Base-by-base conservation (phyloP, 2,329 filamentous ascomycete species). In the Aspergillus pseudotamarii region DNA sequence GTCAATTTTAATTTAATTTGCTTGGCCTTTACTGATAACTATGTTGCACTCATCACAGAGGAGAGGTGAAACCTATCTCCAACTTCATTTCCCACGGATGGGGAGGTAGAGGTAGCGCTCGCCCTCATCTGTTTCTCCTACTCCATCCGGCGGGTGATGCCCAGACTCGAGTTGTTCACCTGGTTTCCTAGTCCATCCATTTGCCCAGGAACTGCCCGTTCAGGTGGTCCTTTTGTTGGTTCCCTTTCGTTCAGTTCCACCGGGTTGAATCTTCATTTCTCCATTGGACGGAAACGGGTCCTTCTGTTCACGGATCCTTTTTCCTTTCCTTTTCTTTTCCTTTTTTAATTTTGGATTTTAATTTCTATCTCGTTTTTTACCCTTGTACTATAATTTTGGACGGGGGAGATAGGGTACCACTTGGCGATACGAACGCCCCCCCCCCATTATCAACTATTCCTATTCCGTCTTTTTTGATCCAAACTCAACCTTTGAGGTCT, bases 1-100 rank as follows among this genome's bases (percentile, higher is more conserved):
- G 30, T 32, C 45, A 59, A 59, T 59, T 43, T 50, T 4, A 28
- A 28, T 41, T 59, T 59, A 28, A 56, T 41, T 59, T 59, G 45
- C 45, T 41, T 14, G 48, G 34, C 28, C 32, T 41, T 19, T 41
- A 19, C 19, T 9, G 16, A 41, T 23, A 14, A 41, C 11, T 16
- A 43, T 59, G 45, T 51, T 51, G 28, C 48, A 51, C 19, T 51
- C n/a, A 19, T n/a, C 28, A 32, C 14, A 51, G 48, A 51, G 48
- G 28, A 36, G 38, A 41, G 6, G 16, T 51, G 28, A 51, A 23
- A 51, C 19, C 19, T 32, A 32, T 51, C 48, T 11, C 16, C 28
- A 32, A 26, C 11, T 12, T 32, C 48, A 51, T 51, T 51, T 34
- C 48, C 28, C 48, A 51, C 34, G 48, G 48, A 51, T n/a, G 28